A percentile compares a stretch with the other conserved stretches of the same genome.
Evolutionary conservation across 2,329 filamentous ascomycete species (phyloP).

Genomic region (Aurifilum marmelostoma): DNA sequence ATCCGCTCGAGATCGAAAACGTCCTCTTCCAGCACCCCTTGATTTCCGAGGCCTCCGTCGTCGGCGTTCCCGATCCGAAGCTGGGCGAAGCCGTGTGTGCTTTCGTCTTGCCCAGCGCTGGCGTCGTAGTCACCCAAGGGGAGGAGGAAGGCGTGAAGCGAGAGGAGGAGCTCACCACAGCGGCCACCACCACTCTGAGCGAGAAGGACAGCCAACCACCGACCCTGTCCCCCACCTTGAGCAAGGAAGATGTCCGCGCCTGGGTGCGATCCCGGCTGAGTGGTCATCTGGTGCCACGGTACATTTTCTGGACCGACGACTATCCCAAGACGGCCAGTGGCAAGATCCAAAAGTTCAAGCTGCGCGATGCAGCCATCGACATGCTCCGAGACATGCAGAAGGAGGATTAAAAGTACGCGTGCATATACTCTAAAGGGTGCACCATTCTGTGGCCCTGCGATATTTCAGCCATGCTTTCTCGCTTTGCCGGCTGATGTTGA

Average conservation of each 20-base stretch:
- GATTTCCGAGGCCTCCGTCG: conserved; percentile 77
- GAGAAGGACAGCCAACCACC: too few relatives aligned
- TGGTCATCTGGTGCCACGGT: conserved; percentile 80
- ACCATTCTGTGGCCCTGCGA: too few relatives aligned
- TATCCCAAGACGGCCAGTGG: conserved; percentile 95
- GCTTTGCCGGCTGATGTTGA: too few relatives aligned
- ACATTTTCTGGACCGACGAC: conserved; percentile 84
- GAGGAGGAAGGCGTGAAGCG: conserved; percentile 30
- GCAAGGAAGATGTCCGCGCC: conserved; percentile 61
- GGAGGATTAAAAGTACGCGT: background rate
- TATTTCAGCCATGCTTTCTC: too few relatives aligned
- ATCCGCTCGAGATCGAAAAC: conserved; percentile 91
- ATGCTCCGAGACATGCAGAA: conserved; percentile 33
- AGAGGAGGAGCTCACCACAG: conserved; percentile 23
- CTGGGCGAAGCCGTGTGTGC: conserved; percentile 88
- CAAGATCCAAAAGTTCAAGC: conserved; percentile 94
- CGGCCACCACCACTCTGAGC: too few relatives aligned
- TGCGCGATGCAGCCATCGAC: conserved; percentile 66
- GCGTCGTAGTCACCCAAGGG: conserved; percentile 39
- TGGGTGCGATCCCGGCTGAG: conserved; percentile 75
- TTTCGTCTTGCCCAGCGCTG: conserved; percentile 67
- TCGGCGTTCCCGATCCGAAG: conserved; percentile 78
- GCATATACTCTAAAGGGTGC: too few relatives aligned
- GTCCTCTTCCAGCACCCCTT: conserved; percentile 74
- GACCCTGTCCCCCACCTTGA: conserved; percentile 42